A percentile compares a stretch with the other conserved stretches of the same genome.
Conservation (phyloP, 1,284 basidiomycete species). For the Rhodotorula sp. region DNA sequence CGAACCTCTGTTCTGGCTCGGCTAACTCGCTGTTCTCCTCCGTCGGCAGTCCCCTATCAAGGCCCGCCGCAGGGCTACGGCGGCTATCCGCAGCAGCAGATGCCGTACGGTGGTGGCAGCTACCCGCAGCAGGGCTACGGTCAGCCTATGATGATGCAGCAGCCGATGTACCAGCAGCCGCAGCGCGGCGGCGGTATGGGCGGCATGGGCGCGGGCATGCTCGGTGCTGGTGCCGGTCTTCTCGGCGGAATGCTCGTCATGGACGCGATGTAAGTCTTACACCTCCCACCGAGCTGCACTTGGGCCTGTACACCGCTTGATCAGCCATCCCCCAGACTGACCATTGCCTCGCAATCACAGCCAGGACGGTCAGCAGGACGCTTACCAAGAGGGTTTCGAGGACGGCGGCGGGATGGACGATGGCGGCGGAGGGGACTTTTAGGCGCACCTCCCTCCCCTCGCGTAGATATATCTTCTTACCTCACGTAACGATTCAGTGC, state of each 20-base stretch:
- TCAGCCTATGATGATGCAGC: constrained; percentile 8
- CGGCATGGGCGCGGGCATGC: constrained; percentile 9
- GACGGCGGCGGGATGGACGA: constrained; percentile 10
- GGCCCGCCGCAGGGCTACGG: constrained; percentile 8
- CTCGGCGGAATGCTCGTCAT: constrained; percentile 15
- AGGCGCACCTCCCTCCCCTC: background rate
- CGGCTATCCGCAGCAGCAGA: background rate
- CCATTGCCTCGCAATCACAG: background rate
- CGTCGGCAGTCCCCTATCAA: background rate
- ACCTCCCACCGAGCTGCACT: background rate
- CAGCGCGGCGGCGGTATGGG: constrained; percentile 16
- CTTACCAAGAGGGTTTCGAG: constrained; percentile 16
- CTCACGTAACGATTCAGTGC: background rate
- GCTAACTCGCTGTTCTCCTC: background rate
- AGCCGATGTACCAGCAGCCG: constrained; percentile 9
- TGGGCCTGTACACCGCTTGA: too few species aligned
- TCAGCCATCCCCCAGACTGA: too few species aligned
- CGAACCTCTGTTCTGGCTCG: too few species aligned
- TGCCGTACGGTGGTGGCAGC: background rate
- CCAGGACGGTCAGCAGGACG: constrained; percentile 15
- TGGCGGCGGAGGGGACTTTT: constrained; percentile 27
- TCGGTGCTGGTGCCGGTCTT: constrained; percentile 20
- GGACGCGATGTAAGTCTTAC: background rate
- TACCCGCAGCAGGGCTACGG: constrained; percentile 11
- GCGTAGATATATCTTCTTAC: background rate